Evolutionary conservation across 2,329 filamentous ascomycete species (phyloP).

Genomic region (Emmonsiellopsis sp.): DNA sequence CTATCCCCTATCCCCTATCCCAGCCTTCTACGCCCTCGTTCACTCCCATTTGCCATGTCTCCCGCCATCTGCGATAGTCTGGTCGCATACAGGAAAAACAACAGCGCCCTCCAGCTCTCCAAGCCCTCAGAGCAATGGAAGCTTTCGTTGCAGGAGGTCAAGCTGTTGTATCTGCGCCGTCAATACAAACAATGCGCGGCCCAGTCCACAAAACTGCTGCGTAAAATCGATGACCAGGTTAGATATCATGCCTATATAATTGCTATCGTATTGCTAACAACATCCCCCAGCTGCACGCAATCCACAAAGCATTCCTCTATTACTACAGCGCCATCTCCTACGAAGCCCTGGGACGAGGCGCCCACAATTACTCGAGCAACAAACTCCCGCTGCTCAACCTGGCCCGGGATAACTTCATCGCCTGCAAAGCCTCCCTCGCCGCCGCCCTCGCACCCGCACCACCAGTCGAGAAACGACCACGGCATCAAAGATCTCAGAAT

Average conservation of each 20-base stretch:
- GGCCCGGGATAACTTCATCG: conserved; percentile 32
- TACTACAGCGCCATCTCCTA: conserved; percentile 40
- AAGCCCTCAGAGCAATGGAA: conserved; percentile 28
- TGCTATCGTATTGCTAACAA: conserved; percentile 1
- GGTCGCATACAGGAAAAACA: neutral
- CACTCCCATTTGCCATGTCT: neutral
- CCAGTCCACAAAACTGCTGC: conserved; percentile 22
- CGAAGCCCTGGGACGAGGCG: conserved; percentile 36
- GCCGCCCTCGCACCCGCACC: neutral
- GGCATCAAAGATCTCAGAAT: neutral
- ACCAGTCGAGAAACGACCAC: neutral
- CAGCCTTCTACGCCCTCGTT: neutral
- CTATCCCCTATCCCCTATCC: neutral
- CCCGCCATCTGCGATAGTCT: neutral
- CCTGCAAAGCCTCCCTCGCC: conserved; percentile 14
- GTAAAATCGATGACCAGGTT: conserved; percentile 18
- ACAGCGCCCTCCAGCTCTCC: conserved; percentile 13
- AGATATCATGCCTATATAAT: conserved; percentile 3
- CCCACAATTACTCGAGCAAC: conserved; percentile 37
- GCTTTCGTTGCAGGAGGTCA: conserved; percentile 22
- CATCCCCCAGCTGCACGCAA: conserved; percentile 21
- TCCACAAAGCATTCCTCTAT: conserved; percentile 31
- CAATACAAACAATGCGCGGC: conserved; percentile 34
- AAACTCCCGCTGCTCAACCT: conserved; percentile 33
- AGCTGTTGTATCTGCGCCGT: conserved; percentile 25